Evolutionary conservation across 768 basidiomycete genomes (phyloP), one percentile per base, ranked within the genome.

Genomic region (Boletus sp.): DNA sequence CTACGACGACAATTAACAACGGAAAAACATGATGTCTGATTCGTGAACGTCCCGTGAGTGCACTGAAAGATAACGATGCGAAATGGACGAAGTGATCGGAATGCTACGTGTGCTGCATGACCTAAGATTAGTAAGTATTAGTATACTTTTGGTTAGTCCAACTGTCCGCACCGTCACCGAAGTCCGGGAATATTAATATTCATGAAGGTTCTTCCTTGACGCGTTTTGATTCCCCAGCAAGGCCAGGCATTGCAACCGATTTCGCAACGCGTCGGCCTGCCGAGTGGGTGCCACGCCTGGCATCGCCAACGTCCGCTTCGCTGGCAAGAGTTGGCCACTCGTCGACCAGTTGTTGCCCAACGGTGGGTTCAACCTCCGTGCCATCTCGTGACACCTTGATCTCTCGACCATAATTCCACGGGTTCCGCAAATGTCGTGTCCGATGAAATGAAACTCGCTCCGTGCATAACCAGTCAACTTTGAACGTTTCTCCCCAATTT

Each of bases 391-490:
- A 93, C 8, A 91, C 84, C 75, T 91, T 89, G 45, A 91, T 80
- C 65, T 90, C 86, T 49, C 83, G 76, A 56, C 89, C 90, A 61
- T 92, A 84, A 64, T 98, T 98, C 94, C 94, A 98, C 3, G 89
- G 87, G 68, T 98, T 98, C 41, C 91, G 84, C 50, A 97, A 71
- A 67, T 93, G 89, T 29, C 86, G 81, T 35, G 89, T 89, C 45
- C 83, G 83, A 59, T 78, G 73, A 72, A 98, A 98, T 0, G 92
- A 85, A 3, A 98, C 69, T 3, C 80, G 78, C 12, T 81, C 75
- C 0, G 84, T 89, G 61, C 80, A 82, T 45, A 94, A 60, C 95
- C 95, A 97, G 62, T 94, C 80, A 28, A 97, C 75, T 57, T 80
- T 79, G 80, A 98, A 97, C 5, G 88, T 78, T 50, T 86, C 82